Evolutionary conservation across 805 yeast species (phyloP), one percentile per base, ranked within the genome.

Genomic region (Kluyveromyces dobzhanskii): DNA sequence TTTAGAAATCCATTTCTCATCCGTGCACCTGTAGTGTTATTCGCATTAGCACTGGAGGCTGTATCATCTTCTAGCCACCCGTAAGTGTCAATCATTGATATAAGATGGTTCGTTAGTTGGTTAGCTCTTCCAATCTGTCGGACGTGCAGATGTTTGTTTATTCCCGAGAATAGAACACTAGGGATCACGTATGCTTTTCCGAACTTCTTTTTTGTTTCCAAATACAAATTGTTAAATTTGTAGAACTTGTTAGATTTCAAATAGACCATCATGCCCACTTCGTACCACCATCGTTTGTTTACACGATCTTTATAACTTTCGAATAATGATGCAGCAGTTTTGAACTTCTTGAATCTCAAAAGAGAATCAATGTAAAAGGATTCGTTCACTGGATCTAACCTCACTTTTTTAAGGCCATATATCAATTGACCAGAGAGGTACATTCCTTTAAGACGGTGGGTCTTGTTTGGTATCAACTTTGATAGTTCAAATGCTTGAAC

Each of bases 201-300:
- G 39, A 51, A 66, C 32, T 46, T 47, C 0, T 46, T 39, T 30
- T 53, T 47, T 2, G 66, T 59, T 5, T 53, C 47, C 0, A 41
- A 24, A 3, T 67, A 57, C 2, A 65, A 32, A 2, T 45, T 46
- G 30, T 67, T 67, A 17, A 75, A 73, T n/a, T 49, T 47, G 4
- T 44, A 54, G 4, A 66, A 39, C 24, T 61, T 51, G 12, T 56
- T 56, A n/a, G 51, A 47, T 6, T 59, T 53, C 25, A 74, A 44
- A 33, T 64, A 58, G 4, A 70, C 57, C 41, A 59, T 61, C 40
- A 67, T 56, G n/a, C 77, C 74, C 17, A 68, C 41, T 37, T 74
- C 79, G 42, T 59, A 56, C 80, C 80, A 75, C 65, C 76, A 75
- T 39, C 76, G 52, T 42, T 71, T 66, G 23, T 67, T 64, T 4